Base-by-base conservation (phyloP, 768 basidiomycete species). In the Naganishia friedmannii region DNA sequence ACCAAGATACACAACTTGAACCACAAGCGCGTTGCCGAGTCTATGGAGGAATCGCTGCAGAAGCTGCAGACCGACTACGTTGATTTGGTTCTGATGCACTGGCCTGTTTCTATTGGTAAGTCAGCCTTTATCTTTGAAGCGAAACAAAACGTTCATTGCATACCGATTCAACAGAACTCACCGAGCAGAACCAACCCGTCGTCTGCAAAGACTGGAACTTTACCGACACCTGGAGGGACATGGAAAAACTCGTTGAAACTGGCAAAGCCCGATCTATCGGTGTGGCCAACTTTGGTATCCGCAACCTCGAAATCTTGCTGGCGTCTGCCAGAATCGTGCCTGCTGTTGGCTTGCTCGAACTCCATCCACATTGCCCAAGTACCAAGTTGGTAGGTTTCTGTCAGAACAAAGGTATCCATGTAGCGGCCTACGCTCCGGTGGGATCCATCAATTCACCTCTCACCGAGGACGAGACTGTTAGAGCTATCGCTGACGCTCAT, bases 181-280 rank as follows among this genome's bases (percentile, higher is more conserved):
- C 37, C 39, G 67, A 68, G 67, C 48, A 66, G 23, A 37, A 37
- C n/a, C 71, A 68, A 31, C 31, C 21, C 9, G 34, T 32, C 28
- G 31, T 65, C 53, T 69, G 89, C 75, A 85, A 83, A 74, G 83
- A 85, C 56, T 89, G 89, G 76, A 85, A 87, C 76, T 89, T 90
- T 86, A 82, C 87, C 60, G 85, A 92, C 74, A 90, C 90, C 39
- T 93, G 91, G 91, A 87, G 87, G 75, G 79, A 82, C 58, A 89
- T 93, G 87, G 90, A 89, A 78, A 85, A 84, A 71, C 76, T 92
- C 21, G 84, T 86, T 82, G 71, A 55, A 15, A 76, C 77, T 55
- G 82, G 80, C 53, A 79, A 79, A 69, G 77, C 80, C 32, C 76
- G 73, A 69, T 77, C 80, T 39, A 77, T 77, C 74, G 91, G 90